Conservation (phyloP, 75 land plant species). For the Cupressus sempervirens region DNA sequence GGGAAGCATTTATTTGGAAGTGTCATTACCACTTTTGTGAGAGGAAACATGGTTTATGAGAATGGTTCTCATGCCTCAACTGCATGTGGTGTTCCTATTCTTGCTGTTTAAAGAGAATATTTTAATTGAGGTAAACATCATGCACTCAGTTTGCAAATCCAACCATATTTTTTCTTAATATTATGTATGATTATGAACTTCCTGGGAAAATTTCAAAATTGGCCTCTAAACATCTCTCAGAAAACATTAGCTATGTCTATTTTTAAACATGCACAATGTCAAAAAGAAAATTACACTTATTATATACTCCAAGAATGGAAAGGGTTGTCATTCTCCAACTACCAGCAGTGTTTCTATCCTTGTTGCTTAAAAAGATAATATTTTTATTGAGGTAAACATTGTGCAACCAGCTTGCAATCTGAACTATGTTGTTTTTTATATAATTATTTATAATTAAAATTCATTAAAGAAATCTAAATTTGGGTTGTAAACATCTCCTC, state of each 20-base stretch:
- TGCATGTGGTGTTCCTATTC: slow-evolving; percentile 73
- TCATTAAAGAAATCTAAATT: too few relatives aligned
- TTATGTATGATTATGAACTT: neutral
- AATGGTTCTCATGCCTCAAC: slow-evolving; percentile 63
- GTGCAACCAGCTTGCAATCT: neutral
- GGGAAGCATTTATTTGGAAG: slow-evolving; percentile 70
- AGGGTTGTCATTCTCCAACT: slow-evolving; percentile 54
- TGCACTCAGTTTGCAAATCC: neutral
- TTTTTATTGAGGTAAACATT: neutral
- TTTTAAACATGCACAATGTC: neutral
- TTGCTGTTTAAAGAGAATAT: slow-evolving; percentile 25
- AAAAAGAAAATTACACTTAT: neutral
- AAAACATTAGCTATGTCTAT: neutral
- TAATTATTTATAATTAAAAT: neutral
- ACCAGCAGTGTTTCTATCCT: slow-evolving; percentile 75
- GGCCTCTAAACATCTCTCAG: neutral
- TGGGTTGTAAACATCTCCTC: neutral
- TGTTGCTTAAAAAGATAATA: slow-evolving; percentile 17
- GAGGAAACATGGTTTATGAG: slow-evolving; percentile 79
- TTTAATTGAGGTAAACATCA: neutral
- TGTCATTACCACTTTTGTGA: slow-evolving; percentile 82
- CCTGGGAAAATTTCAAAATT: neutral
- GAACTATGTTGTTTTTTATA: neutral
- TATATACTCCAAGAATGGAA: neutral
- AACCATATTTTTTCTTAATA: neutral